Conservation (phyloP, 2,329 filamentous ascomycete genomes). For the Penicillium aurantiogriseum region DNA sequence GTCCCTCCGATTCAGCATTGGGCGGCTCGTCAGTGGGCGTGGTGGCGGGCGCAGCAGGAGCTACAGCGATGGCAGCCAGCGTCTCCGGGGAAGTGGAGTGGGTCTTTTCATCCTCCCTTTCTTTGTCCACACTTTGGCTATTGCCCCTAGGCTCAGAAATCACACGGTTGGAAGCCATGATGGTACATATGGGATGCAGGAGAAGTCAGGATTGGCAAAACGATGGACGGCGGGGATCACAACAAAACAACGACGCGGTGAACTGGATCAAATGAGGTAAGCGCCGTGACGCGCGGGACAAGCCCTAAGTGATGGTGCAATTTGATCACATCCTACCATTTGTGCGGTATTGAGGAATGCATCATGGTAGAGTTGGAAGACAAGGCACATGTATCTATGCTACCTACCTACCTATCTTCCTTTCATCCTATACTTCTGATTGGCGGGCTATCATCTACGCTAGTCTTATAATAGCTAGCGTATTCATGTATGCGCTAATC, state of each 20-base stretch:
- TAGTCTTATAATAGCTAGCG: not conserved
- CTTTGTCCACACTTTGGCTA: not conserved
- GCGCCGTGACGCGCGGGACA: too few relatives aligned
- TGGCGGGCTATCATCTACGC: not conserved
- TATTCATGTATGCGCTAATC: not conserved
- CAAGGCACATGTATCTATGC: not conserved
- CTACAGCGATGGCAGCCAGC: not conserved
- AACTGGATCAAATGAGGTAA: not conserved
- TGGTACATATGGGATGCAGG: not conserved
- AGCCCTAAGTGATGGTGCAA: too few relatives aligned
- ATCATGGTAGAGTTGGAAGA: not conserved
- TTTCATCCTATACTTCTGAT: not conserved
- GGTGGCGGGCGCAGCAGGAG: not conserved
- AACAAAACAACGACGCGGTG: not conserved
- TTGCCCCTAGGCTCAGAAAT: not conserved
- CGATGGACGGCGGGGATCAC: not conserved
- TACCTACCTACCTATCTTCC: too few relatives aligned
- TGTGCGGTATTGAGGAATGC: not conserved
- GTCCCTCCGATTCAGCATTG: not conserved
- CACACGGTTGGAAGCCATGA: not conserved
- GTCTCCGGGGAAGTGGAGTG: not conserved
- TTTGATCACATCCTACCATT: not conserved
- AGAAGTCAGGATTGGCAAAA: not conserved
- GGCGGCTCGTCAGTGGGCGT: not conserved
- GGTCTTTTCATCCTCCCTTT: not conserved